These are phyloP conservation scores for slime mould (Dictyostelium discoideum) DNA, from an alignment of 78 protist genomes.

Conservation along the genomic window DNA sequence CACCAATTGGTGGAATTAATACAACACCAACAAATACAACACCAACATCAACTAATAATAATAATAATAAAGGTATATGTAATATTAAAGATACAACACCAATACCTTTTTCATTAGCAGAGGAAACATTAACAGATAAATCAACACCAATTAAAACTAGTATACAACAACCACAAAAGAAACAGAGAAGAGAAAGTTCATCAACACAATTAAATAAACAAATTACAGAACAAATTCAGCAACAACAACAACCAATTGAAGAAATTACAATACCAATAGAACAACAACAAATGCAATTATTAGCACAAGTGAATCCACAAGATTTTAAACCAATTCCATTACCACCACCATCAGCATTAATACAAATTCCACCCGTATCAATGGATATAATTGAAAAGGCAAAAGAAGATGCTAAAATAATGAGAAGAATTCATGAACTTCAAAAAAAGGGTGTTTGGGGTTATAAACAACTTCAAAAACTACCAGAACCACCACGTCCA, in stretches of 20 bases:
- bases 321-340: background rate
- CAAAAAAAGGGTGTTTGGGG: constrained; percentile 64
- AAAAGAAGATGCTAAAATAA: constrained; percentile 34
- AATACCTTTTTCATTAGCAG: background rate
- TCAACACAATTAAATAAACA: background rate
- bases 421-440: constrained; percentile 62
- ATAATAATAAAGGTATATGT: background rate
- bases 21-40: background rate
- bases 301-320: background rate
- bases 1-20: too few relatives aligned
- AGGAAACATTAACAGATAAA: background rate
- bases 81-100: background rate
- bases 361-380: constrained; percentile 13
- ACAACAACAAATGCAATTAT: constrained; percentile 6
- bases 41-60: background rate
- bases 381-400: constrained; percentile 40
- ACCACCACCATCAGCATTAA: constrained; percentile 49
- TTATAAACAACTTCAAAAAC: constrained; percentile 29
- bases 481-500: constrained; percentile 87
- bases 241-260: background rate
- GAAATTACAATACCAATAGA: background rate
- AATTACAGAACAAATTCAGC: background rate
- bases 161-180: background rate
- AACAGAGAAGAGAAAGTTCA: background rate
- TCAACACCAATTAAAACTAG: background rate